Evolutionary conservation across 2,329 filamentous ascomycete genomes (phyloP).

Genomic region (Thyridium curvatum): DNA sequence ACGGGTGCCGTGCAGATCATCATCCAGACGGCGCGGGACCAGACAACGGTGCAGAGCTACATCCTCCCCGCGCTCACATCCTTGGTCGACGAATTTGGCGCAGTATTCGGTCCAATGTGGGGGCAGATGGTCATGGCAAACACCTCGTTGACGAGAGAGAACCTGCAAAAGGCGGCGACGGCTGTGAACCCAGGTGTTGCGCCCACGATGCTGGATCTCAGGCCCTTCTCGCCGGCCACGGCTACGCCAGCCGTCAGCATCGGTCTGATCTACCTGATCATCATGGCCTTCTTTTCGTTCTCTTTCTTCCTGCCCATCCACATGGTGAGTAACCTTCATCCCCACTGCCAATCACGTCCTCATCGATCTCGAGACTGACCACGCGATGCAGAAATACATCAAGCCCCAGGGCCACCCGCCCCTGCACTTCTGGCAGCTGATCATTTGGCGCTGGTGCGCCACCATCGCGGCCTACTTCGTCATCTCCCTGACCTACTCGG

Average conservation of each 20-base stretch:
- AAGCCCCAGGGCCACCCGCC: conserved; percentile 47
- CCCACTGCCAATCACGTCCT: not conserved
- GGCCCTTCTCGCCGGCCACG: conserved; percentile 50
- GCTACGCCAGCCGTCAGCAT: conserved; percentile 53
- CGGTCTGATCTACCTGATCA: conserved; percentile 61
- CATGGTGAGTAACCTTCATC: conserved; percentile 23
- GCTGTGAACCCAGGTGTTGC: conserved; percentile 23
- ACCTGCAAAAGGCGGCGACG: conserved; percentile 15
- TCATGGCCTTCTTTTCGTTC: conserved; percentile 61
- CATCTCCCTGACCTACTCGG: conserved; percentile 55
- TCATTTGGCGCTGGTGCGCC: conserved; percentile 51
- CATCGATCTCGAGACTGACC: not conserved
- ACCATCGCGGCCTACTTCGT: conserved; percentile 54
- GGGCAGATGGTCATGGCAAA: conserved; percentile 31
- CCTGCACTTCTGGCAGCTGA: conserved; percentile 49
- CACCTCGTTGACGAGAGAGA: conserved; percentile 22
- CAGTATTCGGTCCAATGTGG: conserved; percentile 42
- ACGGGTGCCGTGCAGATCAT: conserved; percentile 51
- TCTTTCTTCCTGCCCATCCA: conserved; percentile 60
- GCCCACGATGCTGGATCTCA: conserved; percentile 39
- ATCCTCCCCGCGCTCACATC: conserved; percentile 42
- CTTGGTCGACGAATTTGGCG: conserved; percentile 38
- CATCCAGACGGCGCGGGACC: conserved; percentile 48
- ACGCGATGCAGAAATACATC: conserved; percentile 36
- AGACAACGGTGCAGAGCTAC: conserved; percentile 46